phyloP scores from a whole-genome alignment of 2,329 filamentous ascomycete species.

The Xylaria hypoxylon region DNA sequence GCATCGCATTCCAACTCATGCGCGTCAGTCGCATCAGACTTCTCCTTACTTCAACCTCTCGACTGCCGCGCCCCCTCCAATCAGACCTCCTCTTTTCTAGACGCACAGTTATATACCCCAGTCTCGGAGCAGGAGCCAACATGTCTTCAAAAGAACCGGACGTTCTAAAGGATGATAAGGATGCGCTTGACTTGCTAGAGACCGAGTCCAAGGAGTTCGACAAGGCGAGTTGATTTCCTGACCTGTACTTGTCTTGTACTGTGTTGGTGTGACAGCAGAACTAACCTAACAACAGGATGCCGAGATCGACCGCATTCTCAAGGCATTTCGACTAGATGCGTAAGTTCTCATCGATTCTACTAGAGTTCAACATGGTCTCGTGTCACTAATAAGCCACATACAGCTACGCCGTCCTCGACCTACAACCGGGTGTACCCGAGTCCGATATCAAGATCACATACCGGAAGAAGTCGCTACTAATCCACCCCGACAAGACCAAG shows the following conservation, averaged over 20 bases:
- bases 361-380: neutral
- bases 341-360: constrained; percentile 50
- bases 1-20: constrained; percentile 17
- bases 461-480: constrained; percentile 97
- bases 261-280: constrained; percentile 13
- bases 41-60: neutral
- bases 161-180: constrained; percentile 66
- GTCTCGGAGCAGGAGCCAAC: neutral
- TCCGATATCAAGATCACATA: constrained; percentile 95
- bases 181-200: constrained; percentile 84
- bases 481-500: constrained; percentile 97
- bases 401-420: constrained; percentile 92
- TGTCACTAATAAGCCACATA: constrained; percentile 19
- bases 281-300: constrained; percentile 74
- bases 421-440: constrained; percentile 94
- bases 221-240: constrained; percentile 68
- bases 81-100: neutral
- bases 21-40: neutral
- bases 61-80: neutral
- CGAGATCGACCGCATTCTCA: constrained; percentile 94
- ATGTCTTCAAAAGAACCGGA: constrained; percentile 59
- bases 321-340: constrained; percentile 82
- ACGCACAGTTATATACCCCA: neutral
- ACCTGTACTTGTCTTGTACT: constrained; percentile 11
- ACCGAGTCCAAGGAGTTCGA: constrained; percentile 89